These are phyloP conservation scores for Phascolomyces articulosus DNA, from an alignment of 371 early-diverging fungal species.

Conservation along the genomic window DNA sequence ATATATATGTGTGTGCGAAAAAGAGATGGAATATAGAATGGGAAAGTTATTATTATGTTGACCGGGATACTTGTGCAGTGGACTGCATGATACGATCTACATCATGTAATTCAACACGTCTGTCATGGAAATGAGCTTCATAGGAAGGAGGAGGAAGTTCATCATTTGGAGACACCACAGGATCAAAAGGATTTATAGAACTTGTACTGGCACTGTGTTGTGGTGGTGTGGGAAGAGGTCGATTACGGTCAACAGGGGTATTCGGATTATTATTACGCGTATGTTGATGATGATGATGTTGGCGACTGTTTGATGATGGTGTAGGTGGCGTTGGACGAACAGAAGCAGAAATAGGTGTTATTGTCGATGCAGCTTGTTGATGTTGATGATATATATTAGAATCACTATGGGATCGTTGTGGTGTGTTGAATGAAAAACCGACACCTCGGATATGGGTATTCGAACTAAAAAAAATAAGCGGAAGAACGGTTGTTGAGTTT, in stretches of 20 bases:
- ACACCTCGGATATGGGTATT: neutral
- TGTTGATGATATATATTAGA: neutral
- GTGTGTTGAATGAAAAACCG: neutral
- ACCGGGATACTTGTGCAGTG: neutral
- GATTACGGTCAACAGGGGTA: constrained; percentile 1
- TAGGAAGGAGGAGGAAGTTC: neutral
- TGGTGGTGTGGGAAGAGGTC: neutral
- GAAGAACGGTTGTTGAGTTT: too few relatives aligned
- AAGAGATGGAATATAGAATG: neutral
- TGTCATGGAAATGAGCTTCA: neutral
- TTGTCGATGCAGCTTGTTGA: neutral
- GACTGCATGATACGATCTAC: neutral
- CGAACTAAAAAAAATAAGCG: too few relatives aligned
- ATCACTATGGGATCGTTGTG: neutral
- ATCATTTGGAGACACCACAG: neutral
- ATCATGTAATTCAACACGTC: neutral
- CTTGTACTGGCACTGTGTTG: neutral
- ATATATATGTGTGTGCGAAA: too few relatives aligned
- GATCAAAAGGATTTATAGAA: constrained; percentile 2
- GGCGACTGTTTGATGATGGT: neutral
- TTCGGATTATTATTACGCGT: neutral
- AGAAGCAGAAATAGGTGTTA: neutral
- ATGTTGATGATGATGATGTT: too few relatives aligned
- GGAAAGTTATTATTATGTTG: neutral
- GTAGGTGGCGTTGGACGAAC: neutral